Percentiles rank a stretch among this genome's conserved stretches.
These are phyloP conservation scores for Suillus lakei DNA, from an alignment of 768 basidiomycete species.

Conservation along the genomic window DNA sequence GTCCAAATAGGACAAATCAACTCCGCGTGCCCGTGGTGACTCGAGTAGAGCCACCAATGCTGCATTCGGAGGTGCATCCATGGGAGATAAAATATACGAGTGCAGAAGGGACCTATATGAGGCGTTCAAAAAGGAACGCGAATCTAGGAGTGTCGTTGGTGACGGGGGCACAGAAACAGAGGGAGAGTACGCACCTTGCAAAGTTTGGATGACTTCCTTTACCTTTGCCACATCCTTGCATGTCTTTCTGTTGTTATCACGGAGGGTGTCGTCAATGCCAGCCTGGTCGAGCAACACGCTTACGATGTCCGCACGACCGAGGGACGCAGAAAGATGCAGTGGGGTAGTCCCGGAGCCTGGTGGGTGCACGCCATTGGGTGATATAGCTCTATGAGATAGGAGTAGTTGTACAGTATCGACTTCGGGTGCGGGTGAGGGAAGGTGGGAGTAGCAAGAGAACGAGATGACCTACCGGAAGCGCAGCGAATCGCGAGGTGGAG, in stretches of 20 bases:
- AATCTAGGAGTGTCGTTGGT: conserved; percentile 53
- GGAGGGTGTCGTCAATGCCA: conserved; percentile 75
- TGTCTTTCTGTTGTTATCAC: conserved; percentile 69
- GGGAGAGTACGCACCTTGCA: conserved; percentile 59
- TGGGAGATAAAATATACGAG: conserved; percentile 70
- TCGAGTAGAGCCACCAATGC: conserved; percentile 62
- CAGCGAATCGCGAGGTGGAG: conserved; percentile 86
- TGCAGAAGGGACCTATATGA: conserved; percentile 75
- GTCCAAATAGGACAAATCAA: conserved; percentile 84
- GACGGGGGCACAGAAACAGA: background rate
- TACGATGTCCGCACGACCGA: conserved; percentile 76
- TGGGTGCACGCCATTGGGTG: conserved; percentile 78
- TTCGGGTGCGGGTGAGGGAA: conserved; percentile 31
- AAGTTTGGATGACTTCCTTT: conserved; percentile 64
- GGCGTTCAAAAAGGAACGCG: conserved; percentile 75
- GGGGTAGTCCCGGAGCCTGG: conserved; percentile 74
- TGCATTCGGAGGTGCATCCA: conserved; percentile 42
- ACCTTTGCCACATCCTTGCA: conserved; percentile 74
- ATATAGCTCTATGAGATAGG: conserved; percentile 74
- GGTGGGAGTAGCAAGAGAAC: background rate
- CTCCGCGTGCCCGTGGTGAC: conserved; percentile 67
- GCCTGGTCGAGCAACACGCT: conserved; percentile 79
- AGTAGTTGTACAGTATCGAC: conserved; percentile 71
- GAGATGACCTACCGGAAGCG: conserved; percentile 60
- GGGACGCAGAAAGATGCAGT: conserved; percentile 71